Percentiles rank a stretch among this genome's conserved stretches.
phyloP scores from a whole-genome alignment of 768 basidiomycete genomes.

The Kwoniella bestiolae region DNA sequence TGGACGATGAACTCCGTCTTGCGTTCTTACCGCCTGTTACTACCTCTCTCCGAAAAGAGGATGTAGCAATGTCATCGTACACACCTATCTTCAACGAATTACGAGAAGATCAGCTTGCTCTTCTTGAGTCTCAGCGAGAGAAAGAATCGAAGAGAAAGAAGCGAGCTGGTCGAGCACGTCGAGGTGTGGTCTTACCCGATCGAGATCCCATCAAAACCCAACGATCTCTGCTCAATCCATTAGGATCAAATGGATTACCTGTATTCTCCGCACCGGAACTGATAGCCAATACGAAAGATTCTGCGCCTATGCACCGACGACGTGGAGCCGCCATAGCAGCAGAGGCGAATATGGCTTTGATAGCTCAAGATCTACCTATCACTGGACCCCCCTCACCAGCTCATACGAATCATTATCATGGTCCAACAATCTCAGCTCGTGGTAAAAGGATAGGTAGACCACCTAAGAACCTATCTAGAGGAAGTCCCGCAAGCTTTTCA shows the following conservation, averaged over 20 bases:
- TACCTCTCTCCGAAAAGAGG: conserved; percentile 67
- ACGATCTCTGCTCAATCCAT: conserved; percentile 64
- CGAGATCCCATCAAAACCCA: conserved; percentile 89
- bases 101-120: conserved; percentile 84
- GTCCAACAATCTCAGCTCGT: conserved; percentile 18
- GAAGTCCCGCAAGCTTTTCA: conserved; percentile 26
- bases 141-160: conserved; percentile 78
- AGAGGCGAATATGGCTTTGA: conserved; percentile 75
- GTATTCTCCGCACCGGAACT: conserved; percentile 17
- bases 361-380: conserved; percentile 57
- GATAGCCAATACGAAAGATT: conserved; percentile 60
- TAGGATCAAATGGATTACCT: conserved; percentile 47
- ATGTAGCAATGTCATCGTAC: conserved; percentile 68
- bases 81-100: conserved; percentile 89
- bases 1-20: conserved; percentile 87
- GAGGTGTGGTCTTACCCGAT: conserved; percentile 79
- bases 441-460: conserved; percentile 24
- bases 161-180: conserved; percentile 78
- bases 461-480: conserved; percentile 24
- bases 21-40: conserved; percentile 82
- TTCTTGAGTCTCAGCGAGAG: conserved; percentile 88
- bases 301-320: conserved; percentile 68
- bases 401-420: conserved; percentile 58
- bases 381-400: conserved; percentile 65
- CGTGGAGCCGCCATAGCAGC: conserved; percentile 92